These are phyloP conservation scores for Hemileia vastatrix DNA, from an alignment of 1,284 basidiomycete genomes.

Conservation along the genomic window DNA sequence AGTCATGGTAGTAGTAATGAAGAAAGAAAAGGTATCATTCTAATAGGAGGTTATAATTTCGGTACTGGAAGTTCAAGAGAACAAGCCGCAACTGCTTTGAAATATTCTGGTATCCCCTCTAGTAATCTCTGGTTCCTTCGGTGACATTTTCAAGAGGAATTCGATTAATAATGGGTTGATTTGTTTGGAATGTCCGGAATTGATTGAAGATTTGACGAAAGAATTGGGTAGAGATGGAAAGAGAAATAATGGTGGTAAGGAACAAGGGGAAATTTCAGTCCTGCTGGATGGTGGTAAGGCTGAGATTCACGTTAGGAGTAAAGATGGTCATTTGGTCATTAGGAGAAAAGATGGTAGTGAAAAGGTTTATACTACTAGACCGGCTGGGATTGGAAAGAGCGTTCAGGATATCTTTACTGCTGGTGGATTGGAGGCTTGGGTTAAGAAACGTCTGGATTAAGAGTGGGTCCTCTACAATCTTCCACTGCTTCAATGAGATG, in stretches of 20 bases:
- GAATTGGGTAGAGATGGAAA: constrained; percentile 62
- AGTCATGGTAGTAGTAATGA: constrained; percentile 29
- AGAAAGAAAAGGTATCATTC: constrained; percentile 57
- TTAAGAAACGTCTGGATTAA: constrained; percentile 43
- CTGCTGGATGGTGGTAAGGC: constrained; percentile 55
- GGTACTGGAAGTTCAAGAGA: constrained; percentile 95
- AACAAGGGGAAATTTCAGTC: constrained; percentile 45
- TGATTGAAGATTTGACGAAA: constrained; percentile 72
- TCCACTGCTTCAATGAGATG: neutral
- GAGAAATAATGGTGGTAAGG: constrained; percentile 63
- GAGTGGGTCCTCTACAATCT: neutral
- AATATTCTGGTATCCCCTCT: constrained; percentile 80
- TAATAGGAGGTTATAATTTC: constrained; percentile 94
- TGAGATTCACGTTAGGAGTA: constrained; percentile 50
- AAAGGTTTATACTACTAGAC: constrained; percentile 53
- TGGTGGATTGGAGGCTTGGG: constrained; percentile 51
- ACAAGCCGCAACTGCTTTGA: constrained; percentile 93
- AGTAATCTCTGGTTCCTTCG: constrained; percentile 90
- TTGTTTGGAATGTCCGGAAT: constrained; percentile 79
- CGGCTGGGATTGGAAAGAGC: constrained; percentile 67
- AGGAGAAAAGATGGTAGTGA: constrained; percentile 46
- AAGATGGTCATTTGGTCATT: constrained; percentile 51
- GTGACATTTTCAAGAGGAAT: constrained; percentile 99
- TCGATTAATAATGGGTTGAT: constrained; percentile 98
- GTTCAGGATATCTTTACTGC: constrained; percentile 69